Percentiles rank a stretch among this genome's conserved stretches.
Conservation (phyloP, 2,329 filamentous ascomycete species). For the Beauveria bassiana region DNA sequence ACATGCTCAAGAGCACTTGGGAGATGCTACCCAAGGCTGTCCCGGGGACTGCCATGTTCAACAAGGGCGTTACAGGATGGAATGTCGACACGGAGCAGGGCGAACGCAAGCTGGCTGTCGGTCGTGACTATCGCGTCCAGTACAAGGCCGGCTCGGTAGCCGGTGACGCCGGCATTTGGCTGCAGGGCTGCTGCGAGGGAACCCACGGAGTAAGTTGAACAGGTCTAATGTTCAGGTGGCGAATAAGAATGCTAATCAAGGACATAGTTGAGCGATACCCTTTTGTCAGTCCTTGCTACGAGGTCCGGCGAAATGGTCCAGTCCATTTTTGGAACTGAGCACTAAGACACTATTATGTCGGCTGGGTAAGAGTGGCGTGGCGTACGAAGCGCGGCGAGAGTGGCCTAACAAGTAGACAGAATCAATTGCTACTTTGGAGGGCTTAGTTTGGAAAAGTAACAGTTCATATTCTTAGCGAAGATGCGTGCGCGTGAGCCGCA, state of each 20-base stretch:
- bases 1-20: constrained; percentile 62
- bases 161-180: constrained; percentile 72
- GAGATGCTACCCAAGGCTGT: constrained; percentile 53
- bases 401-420: background rate
- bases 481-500: background rate
- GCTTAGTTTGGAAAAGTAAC: background rate
- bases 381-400: too few relatives aligned
- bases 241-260: background rate
- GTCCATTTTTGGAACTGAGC: constrained; percentile 54
- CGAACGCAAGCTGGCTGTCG: constrained; percentile 53
- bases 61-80: constrained; percentile 33
- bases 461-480: constrained; percentile 3
- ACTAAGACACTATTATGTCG: background rate
- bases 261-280: constrained; percentile 66
- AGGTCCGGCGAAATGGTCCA: constrained; percentile 71
- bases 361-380: background rate
- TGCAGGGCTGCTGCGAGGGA: constrained; percentile 89
- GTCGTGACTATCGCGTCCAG: constrained; percentile 69
- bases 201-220: constrained; percentile 73
- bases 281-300: constrained; percentile 70
- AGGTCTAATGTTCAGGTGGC: background rate
- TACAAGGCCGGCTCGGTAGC: constrained; percentile 63
- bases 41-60: constrained; percentile 21
- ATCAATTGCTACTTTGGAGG: background rate
- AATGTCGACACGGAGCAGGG: constrained; percentile 31